Conservation (phyloP, 2,329 filamentous ascomycete genomes). For the Sporothrix euskadiensis region DNA sequence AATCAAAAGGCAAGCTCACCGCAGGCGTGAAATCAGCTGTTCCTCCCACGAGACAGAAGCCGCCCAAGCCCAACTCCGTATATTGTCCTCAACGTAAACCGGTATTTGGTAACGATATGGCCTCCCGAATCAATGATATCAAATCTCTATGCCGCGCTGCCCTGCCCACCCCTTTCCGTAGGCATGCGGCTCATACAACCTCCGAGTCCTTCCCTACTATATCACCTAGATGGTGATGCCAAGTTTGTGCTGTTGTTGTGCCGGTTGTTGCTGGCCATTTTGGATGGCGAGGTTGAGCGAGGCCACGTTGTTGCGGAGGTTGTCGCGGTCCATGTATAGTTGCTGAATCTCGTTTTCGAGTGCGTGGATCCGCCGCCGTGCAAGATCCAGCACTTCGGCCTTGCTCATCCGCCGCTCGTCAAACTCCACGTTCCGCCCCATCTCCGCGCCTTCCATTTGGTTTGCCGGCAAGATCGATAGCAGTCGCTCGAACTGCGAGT, state of each 20-base stretch:
- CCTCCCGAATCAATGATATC: background rate
- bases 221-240: conserved; percentile 1
- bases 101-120: background rate
- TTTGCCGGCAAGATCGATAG: conserved; percentile 43
- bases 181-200: background rate
- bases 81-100: background rate
- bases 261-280: conserved; percentile 9
- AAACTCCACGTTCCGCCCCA: conserved; percentile 30
- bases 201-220: background rate
- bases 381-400: conserved; percentile 50
- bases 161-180: background rate
- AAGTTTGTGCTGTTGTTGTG: background rate
- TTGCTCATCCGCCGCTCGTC: conserved; percentile 45
- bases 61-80: background rate
- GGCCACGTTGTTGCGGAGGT: conserved; percentile 28
- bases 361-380: conserved; percentile 45
- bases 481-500: conserved; percentile 48
- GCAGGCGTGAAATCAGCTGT: background rate
- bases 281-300: conserved; percentile 28
- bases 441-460: conserved; percentile 23
- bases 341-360: conserved; percentile 44
- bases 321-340: conserved; percentile 33
- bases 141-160: background rate
- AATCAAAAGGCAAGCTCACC: background rate
- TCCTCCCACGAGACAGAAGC: background rate